Evolutionary conservation across 257 asterid species (phyloP), one percentile per base, ranked within the genome.

Genomic region (Scutellaria galericulata): DNA sequence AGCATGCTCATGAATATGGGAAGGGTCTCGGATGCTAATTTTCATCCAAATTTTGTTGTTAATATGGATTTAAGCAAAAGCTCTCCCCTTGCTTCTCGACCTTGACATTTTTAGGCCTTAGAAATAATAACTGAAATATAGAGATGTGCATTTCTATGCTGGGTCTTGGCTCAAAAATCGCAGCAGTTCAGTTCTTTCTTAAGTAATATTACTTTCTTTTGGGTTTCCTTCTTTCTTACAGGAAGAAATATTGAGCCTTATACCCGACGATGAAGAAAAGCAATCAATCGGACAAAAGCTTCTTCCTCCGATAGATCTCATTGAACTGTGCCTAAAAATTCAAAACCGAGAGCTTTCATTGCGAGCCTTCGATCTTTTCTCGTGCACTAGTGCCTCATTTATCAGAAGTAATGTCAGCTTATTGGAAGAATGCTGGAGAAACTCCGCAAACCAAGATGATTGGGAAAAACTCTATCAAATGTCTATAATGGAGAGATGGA

Each of bases 381-480:
- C 95, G 52, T 94, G 95, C 92, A 88, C 97, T 62, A 94, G 96
- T 77, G 76, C 85, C 59, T 89, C 97, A 53, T 94, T 94, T 50
- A 66, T 89, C 53, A 87, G 83, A 82, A 82, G 78, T 60, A 91
- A 94, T 79, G 61, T 83, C 41, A 83, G 81, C 86, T 88, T 91
- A 64, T 72, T 94, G 82, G 97, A 91, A 84, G 92, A 91, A 20
- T 94, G 99, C 88, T 94, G 97, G 99, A 91, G 91, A 68, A 91
- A 91, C 66, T 97, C 97, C 14, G 89, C 93, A 47, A 84, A 83
- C 77, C 96, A 91, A 76, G 99, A 94, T 50, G 91, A 91, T 72
- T 94, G 97, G 99, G 88, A 75, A 42, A 73, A 46, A 42, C 86
- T 94, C 40, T 78, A 88, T 74, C 83, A 82, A 76, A 82, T 58